A percentile compares a stretch with the other conserved stretches of the same genome.
phyloP scores from a whole-genome alignment of 1,139 yeast species.

The Magnusiomyces suaveolens region DNA sequence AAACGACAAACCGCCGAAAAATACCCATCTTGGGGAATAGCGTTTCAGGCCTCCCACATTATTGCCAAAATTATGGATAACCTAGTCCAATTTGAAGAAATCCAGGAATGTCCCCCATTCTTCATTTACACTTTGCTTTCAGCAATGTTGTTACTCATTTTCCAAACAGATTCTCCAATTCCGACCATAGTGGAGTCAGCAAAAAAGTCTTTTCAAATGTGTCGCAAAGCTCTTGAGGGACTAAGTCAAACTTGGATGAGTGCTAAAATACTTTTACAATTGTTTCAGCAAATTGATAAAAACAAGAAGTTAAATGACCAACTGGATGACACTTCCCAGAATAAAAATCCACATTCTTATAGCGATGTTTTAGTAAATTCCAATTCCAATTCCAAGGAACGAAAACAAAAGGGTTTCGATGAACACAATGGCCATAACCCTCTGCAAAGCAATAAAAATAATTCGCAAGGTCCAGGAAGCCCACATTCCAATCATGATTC shows the following conservation, averaged over 20 bases:
- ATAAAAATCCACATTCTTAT: neutral
- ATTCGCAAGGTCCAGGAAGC: too few species aligned
- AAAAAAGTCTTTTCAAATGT: conserved; percentile 44
- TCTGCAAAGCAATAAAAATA: too few species aligned
- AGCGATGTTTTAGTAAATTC: too few species aligned
- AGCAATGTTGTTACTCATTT: conserved; percentile 63
- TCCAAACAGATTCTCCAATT: conserved; percentile 59
- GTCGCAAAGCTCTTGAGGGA: conserved; percentile 45
- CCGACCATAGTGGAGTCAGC: conserved; percentile 54
- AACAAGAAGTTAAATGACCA: conserved; percentile 25
- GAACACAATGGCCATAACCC: too few species aligned
- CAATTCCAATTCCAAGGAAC: too few species aligned
- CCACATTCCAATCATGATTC: too few species aligned
- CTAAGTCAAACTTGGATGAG: conserved; percentile 41
- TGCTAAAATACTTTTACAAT: conserved; percentile 31
- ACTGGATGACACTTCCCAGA: conserved; percentile 17
- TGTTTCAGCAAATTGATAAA: conserved; percentile 27
- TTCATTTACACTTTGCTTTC: conserved; percentile 48
- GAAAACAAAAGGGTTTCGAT: too few species aligned
- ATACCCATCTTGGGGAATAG: conserved; percentile 76
- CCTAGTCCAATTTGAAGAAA: conserved; percentile 43
- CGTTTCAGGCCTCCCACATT: conserved; percentile 79
- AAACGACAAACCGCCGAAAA: conserved; percentile 40
- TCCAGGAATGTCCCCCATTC: conserved; percentile 49
- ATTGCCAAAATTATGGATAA: conserved; percentile 58